These are phyloP conservation scores for Nasturtium officinale DNA, from an alignment of 345 rosid genomes.

Conservation along the genomic window DNA sequence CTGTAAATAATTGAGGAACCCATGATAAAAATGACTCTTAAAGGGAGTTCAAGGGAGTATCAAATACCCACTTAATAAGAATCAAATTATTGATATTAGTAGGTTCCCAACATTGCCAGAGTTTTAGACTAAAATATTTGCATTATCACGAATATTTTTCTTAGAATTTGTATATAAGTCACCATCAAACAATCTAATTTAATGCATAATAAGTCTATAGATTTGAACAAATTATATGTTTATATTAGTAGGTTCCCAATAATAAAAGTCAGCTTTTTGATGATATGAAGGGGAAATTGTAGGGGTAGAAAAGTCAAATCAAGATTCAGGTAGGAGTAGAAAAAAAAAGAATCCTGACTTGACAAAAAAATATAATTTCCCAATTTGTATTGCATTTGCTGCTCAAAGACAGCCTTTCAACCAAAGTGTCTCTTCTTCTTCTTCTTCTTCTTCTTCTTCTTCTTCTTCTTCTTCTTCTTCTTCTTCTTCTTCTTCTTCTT, in stretches of 20 bases:
- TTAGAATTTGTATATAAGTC: neutral
- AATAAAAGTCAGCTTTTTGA: constrained; percentile 26
- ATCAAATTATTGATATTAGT: constrained; percentile 32
- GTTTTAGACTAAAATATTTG: constrained; percentile 9
- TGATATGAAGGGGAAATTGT: neutral
- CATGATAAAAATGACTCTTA: neutral
- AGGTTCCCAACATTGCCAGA: constrained; percentile 42
- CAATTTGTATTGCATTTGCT: neutral
- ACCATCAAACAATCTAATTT: constrained; percentile 3
- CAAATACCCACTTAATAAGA: constrained; percentile 39
- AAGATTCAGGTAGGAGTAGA: constrained; percentile 18
- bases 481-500: constrained; percentile 25
- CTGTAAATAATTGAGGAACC: constrained; percentile 29
- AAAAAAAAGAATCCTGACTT: constrained; percentile 20
- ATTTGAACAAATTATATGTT: neutral
- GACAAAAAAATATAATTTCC: constrained; percentile 5
- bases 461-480: constrained; percentile 23
- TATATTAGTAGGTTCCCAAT: neutral
- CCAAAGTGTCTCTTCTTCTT: constrained; percentile 35
- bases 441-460: constrained; percentile 2
- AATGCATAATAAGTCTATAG: neutral
- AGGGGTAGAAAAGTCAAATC: constrained; percentile 40
- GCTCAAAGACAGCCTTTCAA: constrained; percentile 43
- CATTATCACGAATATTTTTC: constrained; percentile 14
- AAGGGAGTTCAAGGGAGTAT: constrained; percentile 18